phyloP scores from a whole-genome alignment of 2,329 filamentous ascomycete species.

The Zymoseptoria pseudotritici region DNA sequence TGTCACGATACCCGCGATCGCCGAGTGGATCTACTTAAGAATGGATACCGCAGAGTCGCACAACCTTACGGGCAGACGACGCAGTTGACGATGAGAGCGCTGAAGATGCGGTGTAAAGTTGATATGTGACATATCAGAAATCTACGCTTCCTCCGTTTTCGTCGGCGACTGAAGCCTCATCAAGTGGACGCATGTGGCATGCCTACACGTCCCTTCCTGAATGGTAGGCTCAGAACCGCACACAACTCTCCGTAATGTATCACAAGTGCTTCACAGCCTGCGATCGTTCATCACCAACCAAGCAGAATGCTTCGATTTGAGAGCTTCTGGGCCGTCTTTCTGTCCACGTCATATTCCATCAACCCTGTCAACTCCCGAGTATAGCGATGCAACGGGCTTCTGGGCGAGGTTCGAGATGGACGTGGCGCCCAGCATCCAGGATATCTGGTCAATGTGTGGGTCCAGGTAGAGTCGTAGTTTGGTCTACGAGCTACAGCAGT shows the following conservation, averaged over 20 bases:
- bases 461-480: not conserved
- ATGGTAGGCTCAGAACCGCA: not conserved
- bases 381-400: not conserved
- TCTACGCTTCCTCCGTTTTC: not conserved
- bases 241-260: not conserved
- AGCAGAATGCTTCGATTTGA: not conserved
- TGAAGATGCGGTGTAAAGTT: slow-evolving; percentile 17
- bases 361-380: not conserved
- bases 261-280: not conserved
- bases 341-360: not conserved
- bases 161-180: not conserved
- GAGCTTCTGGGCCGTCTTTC: not conserved
- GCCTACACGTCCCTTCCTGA: not conserved
- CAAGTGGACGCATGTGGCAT: not conserved
- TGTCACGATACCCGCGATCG: not conserved
- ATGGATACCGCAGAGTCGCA: not conserved
- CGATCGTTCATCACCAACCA: not conserved
- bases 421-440: not conserved
- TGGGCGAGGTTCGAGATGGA: not conserved
- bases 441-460: not conserved
- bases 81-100: slow-evolving; percentile 2
- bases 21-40: not conserved
- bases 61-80: slow-evolving; percentile 4
- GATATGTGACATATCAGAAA: slow-evolving; percentile 19
- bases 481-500: slow-evolving; percentile 12